Evolutionary conservation across 1,284 basidiomycete species (phyloP).

Genomic region (Boletus smithii): DNA sequence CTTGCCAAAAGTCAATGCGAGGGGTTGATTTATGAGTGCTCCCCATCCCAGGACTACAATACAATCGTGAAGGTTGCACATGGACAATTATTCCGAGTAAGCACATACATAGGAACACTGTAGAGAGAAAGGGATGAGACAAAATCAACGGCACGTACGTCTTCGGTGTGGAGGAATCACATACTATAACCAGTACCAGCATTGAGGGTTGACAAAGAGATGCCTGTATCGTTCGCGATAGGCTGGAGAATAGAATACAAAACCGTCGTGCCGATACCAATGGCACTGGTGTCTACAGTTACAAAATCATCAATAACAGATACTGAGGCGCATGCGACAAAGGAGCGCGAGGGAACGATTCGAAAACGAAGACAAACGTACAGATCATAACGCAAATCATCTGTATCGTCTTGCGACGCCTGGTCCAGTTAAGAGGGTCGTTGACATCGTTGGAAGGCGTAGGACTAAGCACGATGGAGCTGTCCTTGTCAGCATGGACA

Average conservation of each 20-base stretch:
- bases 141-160: background rate
- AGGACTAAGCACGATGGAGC: conserved; percentile 17
- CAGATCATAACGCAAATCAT: conserved; percentile 17
- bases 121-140: too few relatives aligned
- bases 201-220: conserved; percentile 16
- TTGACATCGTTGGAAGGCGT: conserved; percentile 18
- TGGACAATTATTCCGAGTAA: background rate
- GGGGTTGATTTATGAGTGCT: conserved; percentile 18
- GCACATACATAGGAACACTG: conserved; percentile 18
- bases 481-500: conserved; percentile 9
- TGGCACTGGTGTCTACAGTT: conserved; percentile 14
- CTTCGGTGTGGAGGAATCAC: background rate
- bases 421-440: conserved; percentile 18
- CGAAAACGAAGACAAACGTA: conserved; percentile 2
- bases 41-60: conserved; percentile 17
- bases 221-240: conserved; percentile 16
- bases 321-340: too few relatives aligned
- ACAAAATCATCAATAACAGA: too few relatives aligned
- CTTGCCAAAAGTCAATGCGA: conserved; percentile 18
- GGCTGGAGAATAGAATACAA: conserved; percentile 18
- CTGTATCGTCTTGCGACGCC: conserved; percentile 13
- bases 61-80: background rate
- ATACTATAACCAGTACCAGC: conserved; percentile 18
- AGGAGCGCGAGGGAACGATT: background rate
- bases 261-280: conserved; percentile 18